Conservation (phyloP, 805 yeast genomes). For the Candida manassasensis region DNA sequence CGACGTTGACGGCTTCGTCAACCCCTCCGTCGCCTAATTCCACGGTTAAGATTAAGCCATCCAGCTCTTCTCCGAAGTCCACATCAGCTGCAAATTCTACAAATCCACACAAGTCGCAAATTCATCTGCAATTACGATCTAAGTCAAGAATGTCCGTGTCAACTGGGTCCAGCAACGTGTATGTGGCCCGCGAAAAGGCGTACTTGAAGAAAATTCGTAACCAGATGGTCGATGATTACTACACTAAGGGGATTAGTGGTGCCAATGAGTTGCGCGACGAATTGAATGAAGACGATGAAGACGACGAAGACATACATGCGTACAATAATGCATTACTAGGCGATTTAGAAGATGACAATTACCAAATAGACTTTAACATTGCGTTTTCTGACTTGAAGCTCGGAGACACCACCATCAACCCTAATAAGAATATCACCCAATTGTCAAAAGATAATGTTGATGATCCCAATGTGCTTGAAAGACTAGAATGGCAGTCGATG, state of each 20-base stretch:
- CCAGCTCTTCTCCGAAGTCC: too few species aligned
- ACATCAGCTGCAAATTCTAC: too few species aligned
- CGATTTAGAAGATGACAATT: conserved; percentile 39
- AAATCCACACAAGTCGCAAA: too few species aligned
- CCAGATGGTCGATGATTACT: conserved; percentile 63
- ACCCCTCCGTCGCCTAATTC: too few species aligned
- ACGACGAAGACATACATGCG: conserved; percentile 16
- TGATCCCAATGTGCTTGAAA: conserved; percentile 56
- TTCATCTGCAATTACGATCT: neutral
- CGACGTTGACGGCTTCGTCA: neutral
- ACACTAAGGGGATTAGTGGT: conserved; percentile 59
- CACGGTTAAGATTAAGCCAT: too few species aligned
- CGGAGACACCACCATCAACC: conserved; percentile 20
- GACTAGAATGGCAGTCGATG: conserved; percentile 96
- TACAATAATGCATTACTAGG: conserved; percentile 29
- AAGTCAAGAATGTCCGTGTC: neutral
- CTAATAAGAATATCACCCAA: conserved; percentile 30
- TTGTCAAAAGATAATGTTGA: conserved; percentile 35
- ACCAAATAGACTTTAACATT: conserved; percentile 44
- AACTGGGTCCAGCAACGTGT: conserved; percentile 12
- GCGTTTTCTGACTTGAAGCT: conserved; percentile 33
- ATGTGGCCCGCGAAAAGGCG: conserved; percentile 60
- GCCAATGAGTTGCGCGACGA: conserved; percentile 22
- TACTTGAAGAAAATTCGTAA: conserved; percentile 61
- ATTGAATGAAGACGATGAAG: conserved; percentile 21